Base-by-base conservation (phyloP, 345 rosid species). In the Linum lewisii region DNA sequence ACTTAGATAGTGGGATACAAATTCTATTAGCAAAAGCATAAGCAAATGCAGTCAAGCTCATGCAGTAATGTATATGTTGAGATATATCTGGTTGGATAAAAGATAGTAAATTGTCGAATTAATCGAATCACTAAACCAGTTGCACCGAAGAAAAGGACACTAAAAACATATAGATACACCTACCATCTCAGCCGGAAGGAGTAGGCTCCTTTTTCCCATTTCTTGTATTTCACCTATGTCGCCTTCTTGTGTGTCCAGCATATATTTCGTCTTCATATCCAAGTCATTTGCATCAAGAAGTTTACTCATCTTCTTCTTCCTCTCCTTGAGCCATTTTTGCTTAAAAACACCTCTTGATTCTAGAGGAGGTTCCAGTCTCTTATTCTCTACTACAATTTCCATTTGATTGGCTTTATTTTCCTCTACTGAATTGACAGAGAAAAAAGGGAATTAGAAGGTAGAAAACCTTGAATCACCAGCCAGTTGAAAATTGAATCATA, bases 191-290 rank as follows among this genome's bases (percentile, higher is more conserved):
- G 68, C 97, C 95, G 67, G 66, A 73, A 26, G 99, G 97, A 26
- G 97, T 95, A 20, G 95, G 92, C 63, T 85, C 97, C 66, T 89
- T 89, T n/a, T 50, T 85, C 97, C 97, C 99, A 87, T 57, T 93
- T 93, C 79, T 93, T 87, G 70, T 89, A 93, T 67, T 89, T 93
- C 29, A 81, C 52, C 81, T 89, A 95, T 0, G 97, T 96, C 23
- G 84, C 82, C 75, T n/a, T 84, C 96, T 63, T 87, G 96, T 11
- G 97, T 93, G 67, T 93, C 97, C 37, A 93, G 77, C 95, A 87
- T 89, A 64, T 76, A 87, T 38, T 95, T 86, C 37, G 82, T 75
- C 38, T 73, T 67, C 90, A 93, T 77, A 53, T 93, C 97, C 80
- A 93, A 79, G 57, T 92, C 97, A 69, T 87, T 93, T 58, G 97